Conservation (phyloP, 2,329 filamentous ascomycete species). For the Botrytis pseudocinerea region DNA sequence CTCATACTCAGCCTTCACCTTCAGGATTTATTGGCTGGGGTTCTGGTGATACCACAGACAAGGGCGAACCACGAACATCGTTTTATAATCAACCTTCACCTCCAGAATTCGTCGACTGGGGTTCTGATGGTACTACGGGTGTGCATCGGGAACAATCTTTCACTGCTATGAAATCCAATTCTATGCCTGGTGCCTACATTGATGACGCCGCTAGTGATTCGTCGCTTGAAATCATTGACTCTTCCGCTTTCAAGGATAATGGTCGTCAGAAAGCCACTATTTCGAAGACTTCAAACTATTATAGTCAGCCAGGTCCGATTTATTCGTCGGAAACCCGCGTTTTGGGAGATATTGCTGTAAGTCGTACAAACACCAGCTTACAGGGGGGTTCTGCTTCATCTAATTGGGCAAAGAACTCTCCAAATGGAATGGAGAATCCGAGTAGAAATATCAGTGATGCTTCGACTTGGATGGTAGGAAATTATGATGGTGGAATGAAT, state of each 20-base stretch:
- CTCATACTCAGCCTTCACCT: background rate
- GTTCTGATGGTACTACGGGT: background rate
- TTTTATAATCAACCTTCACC: background rate
- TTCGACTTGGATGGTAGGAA: background rate
- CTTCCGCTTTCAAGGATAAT: conserved; percentile 37
- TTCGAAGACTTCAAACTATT: background rate
- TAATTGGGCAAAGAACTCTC: conserved; percentile 27
- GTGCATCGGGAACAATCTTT: background rate
- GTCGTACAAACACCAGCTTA: conserved; percentile 20
- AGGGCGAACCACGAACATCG: conserved; percentile 7
- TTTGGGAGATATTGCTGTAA: conserved; percentile 25
- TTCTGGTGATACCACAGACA: background rate
- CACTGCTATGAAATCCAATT: conserved; percentile 21
- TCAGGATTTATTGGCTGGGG: background rate
- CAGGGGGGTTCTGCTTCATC: conserved; percentile 34
- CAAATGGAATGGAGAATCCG: background rate
- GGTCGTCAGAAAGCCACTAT: conserved; percentile 25
- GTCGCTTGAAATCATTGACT: conserved; percentile 39
- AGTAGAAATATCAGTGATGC: background rate
- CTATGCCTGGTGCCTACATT: conserved; percentile 28
- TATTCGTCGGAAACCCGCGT: conserved; percentile 27
- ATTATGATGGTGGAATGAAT: background rate
- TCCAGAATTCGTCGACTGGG: background rate
- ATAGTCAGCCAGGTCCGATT: background rate
- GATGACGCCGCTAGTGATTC: conserved; percentile 37